Evolutionary conservation across 164 flowering plant genomes (phyloP).

Genomic region (Chimonanthus praecox): DNA sequence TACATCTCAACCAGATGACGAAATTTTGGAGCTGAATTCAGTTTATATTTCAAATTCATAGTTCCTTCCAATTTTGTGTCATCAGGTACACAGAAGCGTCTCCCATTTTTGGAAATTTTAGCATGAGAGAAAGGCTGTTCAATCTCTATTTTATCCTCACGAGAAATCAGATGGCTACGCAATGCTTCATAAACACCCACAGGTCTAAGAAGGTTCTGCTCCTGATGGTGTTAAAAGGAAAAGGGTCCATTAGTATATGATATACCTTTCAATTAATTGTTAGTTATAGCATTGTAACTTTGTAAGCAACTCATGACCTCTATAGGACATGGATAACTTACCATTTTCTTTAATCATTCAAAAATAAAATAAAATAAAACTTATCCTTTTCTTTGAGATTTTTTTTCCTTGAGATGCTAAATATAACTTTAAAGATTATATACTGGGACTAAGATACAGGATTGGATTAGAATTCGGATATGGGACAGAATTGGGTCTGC

Average conservation of each 20-base stretch:
- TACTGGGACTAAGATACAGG: no score
- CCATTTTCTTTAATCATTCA: no score
- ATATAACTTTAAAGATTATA: no score
- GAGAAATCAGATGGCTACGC: slow-evolving; percentile 18
- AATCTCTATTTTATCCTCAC: slow-evolving; percentile 10
- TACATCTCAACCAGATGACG: slow-evolving; percentile 22
- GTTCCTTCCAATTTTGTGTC: slow-evolving; percentile 11
- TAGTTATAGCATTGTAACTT: no score
- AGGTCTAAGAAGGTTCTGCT: slow-evolving; percentile 33
- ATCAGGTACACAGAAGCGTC: slow-evolving; percentile 8
- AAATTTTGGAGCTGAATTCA: slow-evolving; percentile 17
- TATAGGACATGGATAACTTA: no score
- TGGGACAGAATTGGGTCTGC: no score
- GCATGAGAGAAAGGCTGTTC: slow-evolving; percentile 11
- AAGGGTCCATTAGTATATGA: neutral
- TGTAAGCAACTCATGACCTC: no score
- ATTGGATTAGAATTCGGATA: no score
- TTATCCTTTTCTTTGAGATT: no score
- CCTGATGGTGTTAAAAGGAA: slow-evolving; percentile 31
- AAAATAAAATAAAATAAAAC: no score
- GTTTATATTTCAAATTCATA: slow-evolving; percentile 10
- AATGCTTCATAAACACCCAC: slow-evolving; percentile 36
- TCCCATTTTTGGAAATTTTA: slow-evolving; percentile 18
- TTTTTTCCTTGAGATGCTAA: no score
- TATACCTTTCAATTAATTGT: neutral